These are phyloP conservation scores for Populus hybrid DNA, from an alignment of 441 rosid species.

Conservation along the genomic window DNA sequence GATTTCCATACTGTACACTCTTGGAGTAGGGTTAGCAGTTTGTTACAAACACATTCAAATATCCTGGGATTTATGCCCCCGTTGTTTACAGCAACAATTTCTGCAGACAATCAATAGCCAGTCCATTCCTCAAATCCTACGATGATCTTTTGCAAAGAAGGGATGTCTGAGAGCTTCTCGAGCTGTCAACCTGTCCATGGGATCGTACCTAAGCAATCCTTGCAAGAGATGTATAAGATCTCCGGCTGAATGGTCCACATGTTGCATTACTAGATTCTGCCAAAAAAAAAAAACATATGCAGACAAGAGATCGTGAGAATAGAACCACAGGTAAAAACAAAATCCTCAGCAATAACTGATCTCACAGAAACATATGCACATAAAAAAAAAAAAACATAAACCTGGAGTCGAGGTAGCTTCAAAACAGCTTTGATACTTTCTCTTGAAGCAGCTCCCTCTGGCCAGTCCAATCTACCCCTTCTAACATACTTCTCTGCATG, in stretches of 20 bases:
- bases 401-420: slow-evolving; percentile 84
- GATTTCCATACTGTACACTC: neutral
- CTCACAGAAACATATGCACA: neutral
- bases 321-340: neutral
- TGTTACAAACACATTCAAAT: no score
- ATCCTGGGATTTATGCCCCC: neutral
- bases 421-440: slow-evolving; percentile 70
- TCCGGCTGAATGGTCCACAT: slow-evolving; percentile 85
- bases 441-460: slow-evolving; percentile 75
- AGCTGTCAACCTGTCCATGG: slow-evolving; percentile 62
- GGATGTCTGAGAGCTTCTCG: slow-evolving; percentile 73
- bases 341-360: neutral
- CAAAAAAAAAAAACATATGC: neutral
- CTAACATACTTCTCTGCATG: slow-evolving; percentile 73
- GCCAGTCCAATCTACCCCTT: slow-evolving; percentile 84
- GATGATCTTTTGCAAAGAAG: slow-evolving; percentile 46
- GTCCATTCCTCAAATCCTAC: slow-evolving; percentile 34
- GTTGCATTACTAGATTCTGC: slow-evolving; percentile 79
- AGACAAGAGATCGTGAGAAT: neutral
- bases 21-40: neutral
- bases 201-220: slow-evolving; percentile 66
- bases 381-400: slow-evolving; percentile 2
- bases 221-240: slow-evolving; percentile 68
- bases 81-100: neutral
- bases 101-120: neutral